These are phyloP conservation scores for Cadophora sp. DNA, from an alignment of 2,329 filamentous ascomycete genomes.

Conservation along the genomic window DNA sequence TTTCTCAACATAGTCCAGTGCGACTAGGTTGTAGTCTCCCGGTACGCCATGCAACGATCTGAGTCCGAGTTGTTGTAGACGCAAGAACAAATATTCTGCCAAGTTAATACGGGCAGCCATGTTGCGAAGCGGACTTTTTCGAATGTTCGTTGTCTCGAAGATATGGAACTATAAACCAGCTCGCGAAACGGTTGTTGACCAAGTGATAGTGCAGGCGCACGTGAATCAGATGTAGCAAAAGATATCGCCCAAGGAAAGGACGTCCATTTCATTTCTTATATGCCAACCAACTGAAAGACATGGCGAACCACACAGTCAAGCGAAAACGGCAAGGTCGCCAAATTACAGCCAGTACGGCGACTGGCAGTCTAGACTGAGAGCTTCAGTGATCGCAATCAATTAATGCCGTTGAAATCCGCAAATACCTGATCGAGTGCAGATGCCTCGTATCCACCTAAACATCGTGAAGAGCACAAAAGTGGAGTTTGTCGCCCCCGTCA, in stretches of 20 bases:
- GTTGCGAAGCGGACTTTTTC: neutral
- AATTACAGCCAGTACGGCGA: neutral
- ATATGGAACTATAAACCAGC: neutral
- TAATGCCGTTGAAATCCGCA: conserved; percentile 13
- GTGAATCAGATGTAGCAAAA: neutral
- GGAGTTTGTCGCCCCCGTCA: neutral
- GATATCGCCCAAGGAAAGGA: neutral
- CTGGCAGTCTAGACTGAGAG: neutral
- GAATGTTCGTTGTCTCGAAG: neutral
- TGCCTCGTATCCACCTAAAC: neutral
- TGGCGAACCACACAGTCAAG: neutral
- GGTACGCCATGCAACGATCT: conserved; percentile 70
- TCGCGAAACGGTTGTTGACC: neutral
- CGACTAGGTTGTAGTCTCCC: conserved; percentile 73
- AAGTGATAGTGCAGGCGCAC: neutral
- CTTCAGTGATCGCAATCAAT: neutral
- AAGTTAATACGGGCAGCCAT: conserved; percentile 49
- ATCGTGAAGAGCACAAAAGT: conserved; percentile 4
- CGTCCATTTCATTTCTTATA: neutral
- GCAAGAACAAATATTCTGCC: conserved; percentile 69
- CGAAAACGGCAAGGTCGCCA: neutral
- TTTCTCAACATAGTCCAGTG: conserved; percentile 67
- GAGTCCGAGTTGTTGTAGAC: conserved; percentile 67
- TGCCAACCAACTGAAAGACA: neutral
- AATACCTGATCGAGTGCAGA: neutral